Evolutionary conservation across 352 stramenopile species (phyloP).

Genomic region (Thalassiosira hispida): DNA sequence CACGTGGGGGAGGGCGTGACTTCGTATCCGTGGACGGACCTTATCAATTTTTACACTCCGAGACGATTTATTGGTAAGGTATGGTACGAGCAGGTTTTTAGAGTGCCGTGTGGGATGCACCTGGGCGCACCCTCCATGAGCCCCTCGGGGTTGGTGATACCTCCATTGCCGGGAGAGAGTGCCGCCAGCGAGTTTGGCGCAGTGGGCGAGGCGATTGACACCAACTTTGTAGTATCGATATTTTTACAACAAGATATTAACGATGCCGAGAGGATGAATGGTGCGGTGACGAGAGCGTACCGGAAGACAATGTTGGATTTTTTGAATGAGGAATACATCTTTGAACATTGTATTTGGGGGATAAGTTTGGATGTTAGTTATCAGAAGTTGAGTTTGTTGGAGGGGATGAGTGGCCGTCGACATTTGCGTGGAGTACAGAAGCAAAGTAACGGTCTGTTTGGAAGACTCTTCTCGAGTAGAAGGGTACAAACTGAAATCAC

Average conservation of each 20-base stretch:
- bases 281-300: neutral
- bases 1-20: slow-evolving; percentile 10
- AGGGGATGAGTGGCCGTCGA: neutral
- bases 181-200: too few species aligned
- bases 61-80: slow-evolving; percentile 16
- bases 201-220: neutral
- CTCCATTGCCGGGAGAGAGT: neutral
- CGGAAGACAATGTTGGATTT: neutral
- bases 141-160: neutral
- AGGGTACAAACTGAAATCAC: slow-evolving; percentile 7
- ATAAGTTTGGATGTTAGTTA: neutral
- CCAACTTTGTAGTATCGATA: neutral
- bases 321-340: slow-evolving; percentile 7
- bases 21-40: neutral
- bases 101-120: neutral
- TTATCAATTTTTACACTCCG: slow-evolving; percentile 2
- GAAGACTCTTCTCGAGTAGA: neutral
- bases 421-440: too few species aligned
- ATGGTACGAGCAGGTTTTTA: slow-evolving; percentile 6
- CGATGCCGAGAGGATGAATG: neutral
- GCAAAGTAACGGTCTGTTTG: too few species aligned
- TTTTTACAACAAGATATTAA: slow-evolving; percentile 4
- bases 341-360: slow-evolving; percentile 8
- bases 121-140: neutral
- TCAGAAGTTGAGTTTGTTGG: slow-evolving; percentile 3